Conservation (phyloP, 2,329 filamentous ascomycete species). For the Venturiaceae sp. region DNA sequence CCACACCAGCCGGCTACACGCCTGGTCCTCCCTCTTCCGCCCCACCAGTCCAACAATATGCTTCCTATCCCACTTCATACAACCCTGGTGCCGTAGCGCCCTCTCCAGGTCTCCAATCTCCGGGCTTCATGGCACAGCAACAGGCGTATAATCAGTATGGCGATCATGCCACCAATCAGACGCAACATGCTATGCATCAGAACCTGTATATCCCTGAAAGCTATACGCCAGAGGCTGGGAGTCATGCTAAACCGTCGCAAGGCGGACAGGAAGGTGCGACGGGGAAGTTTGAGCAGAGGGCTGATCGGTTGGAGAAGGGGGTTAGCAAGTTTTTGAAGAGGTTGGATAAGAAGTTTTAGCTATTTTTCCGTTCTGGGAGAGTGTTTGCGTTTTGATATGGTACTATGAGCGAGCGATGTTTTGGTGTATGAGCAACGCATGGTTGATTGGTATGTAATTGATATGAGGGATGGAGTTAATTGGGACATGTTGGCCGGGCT, state of each 20-base stretch:
- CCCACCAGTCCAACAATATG: background rate
- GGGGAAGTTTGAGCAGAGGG: slow-evolving; percentile 54
- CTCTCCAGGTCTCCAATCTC: slow-evolving; percentile 7
- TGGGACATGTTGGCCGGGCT: no score
- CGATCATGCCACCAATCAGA: background rate
- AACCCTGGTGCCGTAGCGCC: slow-evolving; percentile 1
- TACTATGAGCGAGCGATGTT: background rate
- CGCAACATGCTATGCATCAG: slow-evolving; percentile 43
- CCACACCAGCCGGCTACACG: background rate
- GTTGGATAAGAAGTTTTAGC: slow-evolving; percentile 62
- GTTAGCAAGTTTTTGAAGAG: slow-evolving; percentile 66
- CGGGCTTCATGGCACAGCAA: slow-evolving; percentile 9
- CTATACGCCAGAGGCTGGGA: slow-evolving; percentile 17
- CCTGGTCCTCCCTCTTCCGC: background rate
- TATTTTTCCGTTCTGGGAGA: background rate
- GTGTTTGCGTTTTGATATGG: background rate
- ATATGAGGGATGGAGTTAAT: no score
- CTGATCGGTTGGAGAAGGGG: slow-evolving; percentile 58
- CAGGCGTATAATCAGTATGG: slow-evolving; percentile 1
- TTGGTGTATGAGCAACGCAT: background rate
- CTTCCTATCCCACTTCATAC: slow-evolving; percentile 2
- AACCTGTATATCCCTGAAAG: slow-evolving; percentile 56
- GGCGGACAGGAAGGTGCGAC: slow-evolving; percentile 16
- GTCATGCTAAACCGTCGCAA: slow-evolving; percentile 6
- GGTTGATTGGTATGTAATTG: no score